These are phyloP conservation scores for Coemansia sp. DNA, from an alignment of 192 early-diverging fungal species.

Conservation along the genomic window DNA sequence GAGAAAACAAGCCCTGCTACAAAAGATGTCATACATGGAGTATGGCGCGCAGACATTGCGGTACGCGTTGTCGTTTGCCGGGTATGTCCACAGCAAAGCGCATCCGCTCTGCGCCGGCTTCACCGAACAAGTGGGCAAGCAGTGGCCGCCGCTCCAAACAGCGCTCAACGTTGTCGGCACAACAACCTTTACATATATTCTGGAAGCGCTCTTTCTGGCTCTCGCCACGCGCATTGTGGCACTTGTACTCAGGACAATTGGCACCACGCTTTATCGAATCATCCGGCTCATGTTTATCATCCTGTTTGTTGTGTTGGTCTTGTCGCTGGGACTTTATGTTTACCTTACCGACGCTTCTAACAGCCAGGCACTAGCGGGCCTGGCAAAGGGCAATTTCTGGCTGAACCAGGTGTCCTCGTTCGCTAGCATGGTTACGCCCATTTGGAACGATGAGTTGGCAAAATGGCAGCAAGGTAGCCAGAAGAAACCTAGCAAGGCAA, in stretches of 20 bases:
- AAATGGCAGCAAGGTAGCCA: slow-evolving; percentile 3
- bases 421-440: slow-evolving; percentile 17
- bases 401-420: slow-evolving; percentile 29
- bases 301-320: slow-evolving; percentile 11
- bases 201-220: slow-evolving; percentile 30
- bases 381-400: slow-evolving; percentile 19
- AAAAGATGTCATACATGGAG: slow-evolving; percentile 32
- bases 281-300: slow-evolving; percentile 22
- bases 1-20: not conserved
- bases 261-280: slow-evolving; percentile 47
- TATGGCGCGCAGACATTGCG: slow-evolving; percentile 22
- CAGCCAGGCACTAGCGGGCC: slow-evolving; percentile 8
- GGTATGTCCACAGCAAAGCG: slow-evolving; percentile 25
- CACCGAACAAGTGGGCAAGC: slow-evolving; percentile 15
- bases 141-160: slow-evolving; percentile 35
- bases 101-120: slow-evolving; percentile 31
- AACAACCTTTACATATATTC: slow-evolving; percentile 11
- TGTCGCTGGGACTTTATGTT: slow-evolving; percentile 36
- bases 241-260: slow-evolving; percentile 25
- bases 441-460: slow-evolving; percentile 14
- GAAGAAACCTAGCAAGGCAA: not conserved
- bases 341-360: slow-evolving; percentile 30
- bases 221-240: slow-evolving; percentile 8
- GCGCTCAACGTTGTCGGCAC: slow-evolving; percentile 22
- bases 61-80: slow-evolving; percentile 5